These are phyloP conservation scores for Debaryomyces tyrocola DNA, from an alignment of 805 yeast species.

Conservation along the genomic window DNA sequence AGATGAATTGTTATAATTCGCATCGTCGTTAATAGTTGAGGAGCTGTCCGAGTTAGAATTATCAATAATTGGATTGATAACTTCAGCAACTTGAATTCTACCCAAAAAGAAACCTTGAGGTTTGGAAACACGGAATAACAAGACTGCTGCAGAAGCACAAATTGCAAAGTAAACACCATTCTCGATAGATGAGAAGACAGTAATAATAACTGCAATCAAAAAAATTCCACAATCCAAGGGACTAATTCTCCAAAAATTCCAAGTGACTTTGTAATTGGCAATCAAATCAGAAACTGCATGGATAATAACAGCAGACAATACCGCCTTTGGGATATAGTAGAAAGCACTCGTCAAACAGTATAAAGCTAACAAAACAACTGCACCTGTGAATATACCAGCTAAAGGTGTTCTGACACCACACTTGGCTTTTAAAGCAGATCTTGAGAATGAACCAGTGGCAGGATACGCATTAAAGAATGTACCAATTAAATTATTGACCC, in stretches of 20 bases:
- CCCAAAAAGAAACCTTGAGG: conserved; percentile 87
- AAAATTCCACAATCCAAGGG: conserved; percentile 78
- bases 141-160: conserved; percentile 74
- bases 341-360: conserved; percentile 82
- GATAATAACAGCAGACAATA: conserved; percentile 82
- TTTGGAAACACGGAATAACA: conserved; percentile 72
- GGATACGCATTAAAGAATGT: conserved; percentile 94
- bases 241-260: conserved; percentile 66
- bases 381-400: conserved; percentile 89
- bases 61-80: conserved; percentile 58
- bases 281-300: conserved; percentile 90
- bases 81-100: conserved; percentile 67
- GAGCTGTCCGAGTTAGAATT: conserved; percentile 15
- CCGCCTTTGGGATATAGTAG: conserved; percentile 87
- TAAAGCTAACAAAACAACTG: conserved; percentile 81
- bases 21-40: neutral
- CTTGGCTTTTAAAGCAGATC: conserved; percentile 91
- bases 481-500: conserved; percentile 86
- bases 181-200: conserved; percentile 80
- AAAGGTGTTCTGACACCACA: conserved; percentile 95
- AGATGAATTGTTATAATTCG: neutral
- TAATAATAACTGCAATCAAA: conserved; percentile 67
- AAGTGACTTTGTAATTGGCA: conserved; percentile 65
- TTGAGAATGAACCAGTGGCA: conserved; percentile 92
- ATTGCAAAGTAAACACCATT: conserved; percentile 89